phyloP scores from a whole-genome alignment of 768 basidiomycete genomes.

The Boletus vinaceobasis region DNA sequence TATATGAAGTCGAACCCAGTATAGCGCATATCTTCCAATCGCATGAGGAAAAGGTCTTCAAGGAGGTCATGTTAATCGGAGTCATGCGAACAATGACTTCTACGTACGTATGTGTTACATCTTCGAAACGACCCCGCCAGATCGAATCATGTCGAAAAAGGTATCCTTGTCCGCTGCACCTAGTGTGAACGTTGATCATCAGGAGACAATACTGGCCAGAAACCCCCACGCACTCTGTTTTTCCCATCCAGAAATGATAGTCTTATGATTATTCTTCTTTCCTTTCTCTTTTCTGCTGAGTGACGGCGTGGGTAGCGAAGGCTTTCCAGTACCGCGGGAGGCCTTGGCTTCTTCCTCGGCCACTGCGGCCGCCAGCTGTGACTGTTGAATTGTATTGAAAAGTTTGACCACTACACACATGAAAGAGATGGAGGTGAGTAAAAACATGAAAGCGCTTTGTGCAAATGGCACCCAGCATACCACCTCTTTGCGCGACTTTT shows the following conservation, averaged over 20 bases:
- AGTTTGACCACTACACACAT: conserved; percentile 64
- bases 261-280: conserved; percentile 52
- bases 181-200: conserved; percentile 24
- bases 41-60: too few species aligned
- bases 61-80: too few species aligned
- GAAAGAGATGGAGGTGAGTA: neutral
- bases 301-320: conserved; percentile 64
- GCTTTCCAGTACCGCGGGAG: conserved; percentile 67
- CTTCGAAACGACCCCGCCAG: conserved; percentile 77
- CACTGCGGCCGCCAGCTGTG: conserved; percentile 55
- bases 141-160: conserved; percentile 81
- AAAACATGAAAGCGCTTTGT: neutral
- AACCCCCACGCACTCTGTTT: conserved; percentile 50
- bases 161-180: conserved; percentile 64
- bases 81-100: neutral
- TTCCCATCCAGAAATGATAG: conserved; percentile 50
- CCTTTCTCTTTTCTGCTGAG: conserved; percentile 46
- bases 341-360: conserved; percentile 58
- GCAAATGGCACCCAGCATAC: conserved; percentile 36
- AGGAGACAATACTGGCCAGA: conserved; percentile 2
- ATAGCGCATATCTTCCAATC: neutral
- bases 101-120: conserved; percentile 30
- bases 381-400: conserved; percentile 84
- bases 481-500: conserved; percentile 85
- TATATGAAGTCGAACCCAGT: neutral